phyloP scores from a whole-genome alignment of 23 red algal species.

The Cyanidium caldarium region DNA sequence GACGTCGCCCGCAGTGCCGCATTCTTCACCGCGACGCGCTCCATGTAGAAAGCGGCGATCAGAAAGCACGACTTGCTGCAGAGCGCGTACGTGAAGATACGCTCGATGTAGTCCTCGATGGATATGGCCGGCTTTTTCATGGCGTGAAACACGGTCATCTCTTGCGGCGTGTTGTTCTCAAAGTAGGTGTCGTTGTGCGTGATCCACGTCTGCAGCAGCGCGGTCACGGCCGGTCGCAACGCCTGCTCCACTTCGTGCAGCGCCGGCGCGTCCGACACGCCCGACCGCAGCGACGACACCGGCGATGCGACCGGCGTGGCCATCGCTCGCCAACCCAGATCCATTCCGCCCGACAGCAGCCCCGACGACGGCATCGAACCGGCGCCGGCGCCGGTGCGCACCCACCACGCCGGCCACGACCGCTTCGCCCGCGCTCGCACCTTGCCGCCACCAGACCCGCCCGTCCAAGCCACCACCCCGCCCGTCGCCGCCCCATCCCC shows the following conservation, averaged over 20 bases:
- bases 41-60: slow-evolving; percentile 52
- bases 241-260: no score
- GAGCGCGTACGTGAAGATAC: slow-evolving; percentile 73
- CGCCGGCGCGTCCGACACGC: background rate
- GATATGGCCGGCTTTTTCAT: slow-evolving; percentile 46
- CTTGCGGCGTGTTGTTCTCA: background rate
- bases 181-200: background rate
- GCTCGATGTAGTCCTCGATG: slow-evolving; percentile 43
- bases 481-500: no score
- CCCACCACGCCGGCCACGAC: no score
- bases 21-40: slow-evolving; percentile 17
- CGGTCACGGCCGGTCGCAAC: background rate
- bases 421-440: no score
- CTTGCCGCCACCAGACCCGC: no score
- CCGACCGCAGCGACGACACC: background rate
- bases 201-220: background rate
- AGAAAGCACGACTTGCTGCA: slow-evolving; percentile 73
- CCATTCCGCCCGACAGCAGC: no score
- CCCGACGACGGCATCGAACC: no score
- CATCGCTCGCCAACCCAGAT: no score
- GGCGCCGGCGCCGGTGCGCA: no score
- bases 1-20: slow-evolving; percentile 15
- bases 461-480: no score
- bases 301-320: no score
- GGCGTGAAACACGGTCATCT: slow-evolving; percentile 64